Conservation (phyloP, 1,284 basidiomycete species). For the Ustilago curta region DNA sequence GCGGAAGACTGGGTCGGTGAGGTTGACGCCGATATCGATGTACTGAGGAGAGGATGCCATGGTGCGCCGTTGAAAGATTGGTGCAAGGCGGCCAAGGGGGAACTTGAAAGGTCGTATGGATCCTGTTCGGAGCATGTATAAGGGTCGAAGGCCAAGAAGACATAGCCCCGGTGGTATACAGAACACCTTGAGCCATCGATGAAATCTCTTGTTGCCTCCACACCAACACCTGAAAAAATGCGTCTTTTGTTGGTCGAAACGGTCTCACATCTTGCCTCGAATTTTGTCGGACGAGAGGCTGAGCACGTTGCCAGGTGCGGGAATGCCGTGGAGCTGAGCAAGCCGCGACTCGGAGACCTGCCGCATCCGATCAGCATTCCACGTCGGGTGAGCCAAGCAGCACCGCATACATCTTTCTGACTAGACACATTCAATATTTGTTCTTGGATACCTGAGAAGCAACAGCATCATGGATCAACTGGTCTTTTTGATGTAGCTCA, state of each 20-base stretch:
- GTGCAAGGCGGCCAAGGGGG: too few species aligned
- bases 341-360: not conserved
- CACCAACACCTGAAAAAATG: constrained; percentile 14
- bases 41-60: constrained; percentile 23
- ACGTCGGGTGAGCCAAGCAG: too few species aligned
- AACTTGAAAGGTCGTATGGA: not conserved
- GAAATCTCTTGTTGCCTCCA: constrained; percentile 12
- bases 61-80: constrained; percentile 1
- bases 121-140: not conserved
- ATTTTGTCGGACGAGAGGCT: constrained; percentile 6
- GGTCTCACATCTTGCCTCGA: not conserved
- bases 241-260: not conserved
- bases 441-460: not conserved
- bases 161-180: too few species aligned
- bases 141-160: not conserved
- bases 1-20: constrained; percentile 71
- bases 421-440: not conserved
- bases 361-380: constrained; percentile 11
- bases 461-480: not conserved
- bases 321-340: not conserved
- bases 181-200: too few species aligned
- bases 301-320: constrained; percentile 4
- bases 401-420: not conserved
- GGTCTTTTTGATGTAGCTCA: not conserved
- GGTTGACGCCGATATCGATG: constrained; percentile 73